Percentiles rank a stretch among this genome's conserved stretches.
Evolutionary conservation across 371 early-diverging fungal genomes (phyloP).

Genomic region (Mortierella sp.): DNA sequence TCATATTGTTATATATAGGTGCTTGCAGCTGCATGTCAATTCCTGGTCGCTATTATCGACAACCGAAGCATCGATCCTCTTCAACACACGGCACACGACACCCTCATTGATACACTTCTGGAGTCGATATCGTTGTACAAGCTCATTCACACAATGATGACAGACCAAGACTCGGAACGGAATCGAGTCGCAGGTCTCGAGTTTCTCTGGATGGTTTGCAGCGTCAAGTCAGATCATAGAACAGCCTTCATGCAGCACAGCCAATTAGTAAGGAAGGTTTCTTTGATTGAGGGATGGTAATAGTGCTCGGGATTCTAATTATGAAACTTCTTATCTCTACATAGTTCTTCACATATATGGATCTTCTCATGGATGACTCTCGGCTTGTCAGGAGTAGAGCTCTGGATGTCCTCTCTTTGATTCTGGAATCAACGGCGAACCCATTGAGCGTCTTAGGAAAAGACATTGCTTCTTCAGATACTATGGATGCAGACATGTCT

Average conservation of each 20-base stretch:
- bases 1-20: slow-evolving; percentile 24
- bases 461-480: slow-evolving; percentile 4
- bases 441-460: slow-evolving; percentile 54
- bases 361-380: slow-evolving; percentile 57
- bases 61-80: slow-evolving; percentile 45
- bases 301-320: neutral
- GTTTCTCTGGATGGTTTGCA: slow-evolving; percentile 54
- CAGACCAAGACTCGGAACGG: slow-evolving; percentile 44
- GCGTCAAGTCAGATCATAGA: slow-evolving; percentile 38
- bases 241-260: slow-evolving; percentile 50
- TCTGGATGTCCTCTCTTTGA: slow-evolving; percentile 48
- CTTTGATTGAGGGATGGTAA: neutral
- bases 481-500: slow-evolving; percentile 38
- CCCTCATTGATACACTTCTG: slow-evolving; percentile 40
- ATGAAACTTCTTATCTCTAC: neutral
- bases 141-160: slow-evolving; percentile 51
- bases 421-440: slow-evolving; percentile 46
- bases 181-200: slow-evolving; percentile 56
- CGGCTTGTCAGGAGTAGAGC: slow-evolving; percentile 57
- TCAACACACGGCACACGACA: slow-evolving; percentile 47
- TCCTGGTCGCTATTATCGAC: slow-evolving; percentile 54
- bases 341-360: slow-evolving; percentile 51
- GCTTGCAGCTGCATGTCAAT: slow-evolving; percentile 42
- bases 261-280: slow-evolving; percentile 29
- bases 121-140: slow-evolving; percentile 44